A percentile compares a stretch with the other conserved stretches of the same genome.
Evolutionary conservation across 2,329 filamentous ascomycete genomes (phyloP).

Genomic region (Venturia effusa): DNA sequence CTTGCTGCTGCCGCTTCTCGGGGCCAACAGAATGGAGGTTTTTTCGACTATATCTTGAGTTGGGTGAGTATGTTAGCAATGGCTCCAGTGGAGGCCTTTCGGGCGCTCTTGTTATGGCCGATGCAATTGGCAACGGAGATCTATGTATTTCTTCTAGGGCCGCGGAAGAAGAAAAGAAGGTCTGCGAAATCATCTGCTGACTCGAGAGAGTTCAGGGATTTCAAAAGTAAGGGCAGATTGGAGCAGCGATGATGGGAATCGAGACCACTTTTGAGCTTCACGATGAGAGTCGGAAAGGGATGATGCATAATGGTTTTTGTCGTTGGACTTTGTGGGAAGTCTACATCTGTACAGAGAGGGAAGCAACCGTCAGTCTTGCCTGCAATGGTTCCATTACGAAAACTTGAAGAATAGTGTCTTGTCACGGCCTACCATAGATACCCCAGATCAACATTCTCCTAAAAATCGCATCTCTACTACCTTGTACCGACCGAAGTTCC

Average conservation of each 20-base stretch:
- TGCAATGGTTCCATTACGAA: too few relatives aligned
- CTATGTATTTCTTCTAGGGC: constrained; percentile 11
- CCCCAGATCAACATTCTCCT: too few relatives aligned
- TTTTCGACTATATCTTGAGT: constrained; percentile 14
- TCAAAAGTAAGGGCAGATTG: neutral
- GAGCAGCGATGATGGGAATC: neutral
- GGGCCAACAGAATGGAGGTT: constrained; percentile 21
- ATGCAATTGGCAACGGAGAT: neutral
- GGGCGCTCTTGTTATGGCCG: constrained; percentile 14
- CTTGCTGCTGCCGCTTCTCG: constrained; percentile 65
- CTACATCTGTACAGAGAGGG: neutral
- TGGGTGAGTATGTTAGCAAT: constrained; percentile 9
- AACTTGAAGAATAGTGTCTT: too few relatives aligned
- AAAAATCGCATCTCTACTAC: too few relatives aligned
- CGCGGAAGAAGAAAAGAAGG: constrained; percentile 11
- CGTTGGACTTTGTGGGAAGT: neutral
- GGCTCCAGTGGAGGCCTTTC: constrained; percentile 18
- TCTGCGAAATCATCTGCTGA: neutral
- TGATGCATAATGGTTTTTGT: neutral
- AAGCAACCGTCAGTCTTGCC: neutral
- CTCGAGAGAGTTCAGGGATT: neutral
- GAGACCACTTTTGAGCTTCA: neutral
- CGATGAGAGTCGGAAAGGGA: neutral
- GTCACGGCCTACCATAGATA: too few relatives aligned
- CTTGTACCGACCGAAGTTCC: too few relatives aligned